Base-by-base conservation (phyloP, 2,329 filamentous ascomycete species). In the Trichothecium roseum region DNA sequence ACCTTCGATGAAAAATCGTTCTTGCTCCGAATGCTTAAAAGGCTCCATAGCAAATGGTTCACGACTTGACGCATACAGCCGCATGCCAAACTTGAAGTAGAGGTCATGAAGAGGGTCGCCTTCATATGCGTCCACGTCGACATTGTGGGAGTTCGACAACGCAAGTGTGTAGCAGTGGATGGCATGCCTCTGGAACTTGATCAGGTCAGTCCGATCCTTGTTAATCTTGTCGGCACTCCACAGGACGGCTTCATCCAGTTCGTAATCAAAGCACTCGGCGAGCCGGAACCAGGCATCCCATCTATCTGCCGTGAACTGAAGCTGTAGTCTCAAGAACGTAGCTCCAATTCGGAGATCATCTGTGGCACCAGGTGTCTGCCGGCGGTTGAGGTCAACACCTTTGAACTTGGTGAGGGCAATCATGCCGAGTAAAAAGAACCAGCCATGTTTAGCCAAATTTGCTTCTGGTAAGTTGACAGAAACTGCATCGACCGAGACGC, bases 211-310 rank as follows among this genome's bases (percentile, higher is more conserved):
- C 37, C 82, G 78, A 47, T 82, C 81, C 52, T 83, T 89, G 58
- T 94, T 94, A 59, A 94, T 80, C 57, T 93, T 94, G 46, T 94
- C 86, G 1, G 86, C 84, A 15, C 81, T 83, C 87, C 87, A 94
- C 5, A 88, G 74, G 5, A 93, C 83, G 6, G 80, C 76, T 55
- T 94, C 87, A 42, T 94, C 87, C 12, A 94, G 64, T 48, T 93
- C 86, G 34, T 84, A 81, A 55, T 94, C 87, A 49, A 86, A 88
- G 33, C 83, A 85, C 54, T 94, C 86, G 1, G 81, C 87, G 17
- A 94, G 70, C 10, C 85, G 75, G 54, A 89, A 91, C 87, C 87
- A 94, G 0, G 84, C 82, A 53, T 94, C 84, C 87, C 87, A 94
- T 37, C 79, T 77, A 28, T 86, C 79, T 3, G 78, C 74, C 2